Conservation (phyloP, 805 yeast species). For the Candida vaughaniae region DNA sequence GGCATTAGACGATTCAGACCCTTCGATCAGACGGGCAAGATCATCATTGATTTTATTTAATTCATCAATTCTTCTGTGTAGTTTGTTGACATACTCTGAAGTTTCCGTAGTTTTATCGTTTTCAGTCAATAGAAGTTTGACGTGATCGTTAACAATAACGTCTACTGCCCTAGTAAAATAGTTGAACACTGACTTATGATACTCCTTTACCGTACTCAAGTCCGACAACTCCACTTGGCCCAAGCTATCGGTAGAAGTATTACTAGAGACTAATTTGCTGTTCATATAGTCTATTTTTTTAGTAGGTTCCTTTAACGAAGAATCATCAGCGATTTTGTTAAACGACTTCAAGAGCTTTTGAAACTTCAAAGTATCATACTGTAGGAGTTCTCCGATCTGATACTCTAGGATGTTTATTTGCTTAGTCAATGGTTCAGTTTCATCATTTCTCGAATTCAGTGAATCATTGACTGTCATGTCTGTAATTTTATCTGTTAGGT, state of each 20-base stretch:
- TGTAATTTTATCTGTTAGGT: slow-evolving; percentile 37
- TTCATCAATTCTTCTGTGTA: slow-evolving; percentile 27
- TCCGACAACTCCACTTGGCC: slow-evolving; percentile 20
- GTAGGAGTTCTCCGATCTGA: slow-evolving; percentile 42
- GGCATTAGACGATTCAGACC: slow-evolving; percentile 10
- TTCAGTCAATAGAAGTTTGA: slow-evolving; percentile 36
- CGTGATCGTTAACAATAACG: slow-evolving; percentile 58
- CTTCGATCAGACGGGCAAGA: slow-evolving; percentile 11
- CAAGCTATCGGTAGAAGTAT: slow-evolving; percentile 9
- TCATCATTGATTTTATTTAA: slow-evolving; percentile 22
- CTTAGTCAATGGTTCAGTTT: slow-evolving; percentile 11
- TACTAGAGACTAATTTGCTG: slow-evolving; percentile 6
- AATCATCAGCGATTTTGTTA: slow-evolving; percentile 54
- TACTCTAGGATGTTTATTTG: slow-evolving; percentile 33
- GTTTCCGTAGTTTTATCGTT: slow-evolving; percentile 21
- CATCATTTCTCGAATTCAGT: slow-evolving; percentile 4
- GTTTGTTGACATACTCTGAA: slow-evolving; percentile 22
- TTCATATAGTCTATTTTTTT: slow-evolving; percentile 39
- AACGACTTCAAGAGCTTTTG: slow-evolving; percentile 51
- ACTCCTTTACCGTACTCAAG: slow-evolving; percentile 26
- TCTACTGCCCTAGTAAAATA: slow-evolving; percentile 62
- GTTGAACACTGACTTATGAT: slow-evolving; percentile 46
- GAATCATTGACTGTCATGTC: slow-evolving; percentile 19
- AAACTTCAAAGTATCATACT: slow-evolving; percentile 45
- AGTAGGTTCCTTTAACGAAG: slow-evolving; percentile 59